These are phyloP conservation scores for Fagus sylvatica DNA, from an alignment of 306 rosid genomes.

Conservation along the genomic window DNA sequence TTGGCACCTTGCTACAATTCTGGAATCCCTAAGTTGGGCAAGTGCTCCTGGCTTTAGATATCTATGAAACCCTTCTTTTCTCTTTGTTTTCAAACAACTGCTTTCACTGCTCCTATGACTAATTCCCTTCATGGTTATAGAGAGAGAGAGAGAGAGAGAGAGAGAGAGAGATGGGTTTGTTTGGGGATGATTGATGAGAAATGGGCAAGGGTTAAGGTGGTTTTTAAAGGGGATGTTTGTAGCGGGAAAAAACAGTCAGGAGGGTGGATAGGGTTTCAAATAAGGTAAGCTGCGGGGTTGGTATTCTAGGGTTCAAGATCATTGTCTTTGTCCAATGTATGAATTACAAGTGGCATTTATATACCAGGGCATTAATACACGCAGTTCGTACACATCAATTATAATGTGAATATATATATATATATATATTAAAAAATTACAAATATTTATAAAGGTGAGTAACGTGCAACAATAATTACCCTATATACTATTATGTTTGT, in stretches of 20 bases:
- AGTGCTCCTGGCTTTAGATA: conserved; percentile 26
- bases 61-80: conserved; percentile 7
- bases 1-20: conserved; percentile 16
- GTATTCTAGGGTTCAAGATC: not conserved
- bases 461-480: too few relatives aligned
- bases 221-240: not conserved
- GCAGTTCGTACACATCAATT: too few relatives aligned
- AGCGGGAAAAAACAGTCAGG: conserved; percentile 20
- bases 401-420: too few relatives aligned
- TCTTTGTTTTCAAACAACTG: not conserved
- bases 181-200: too few relatives aligned
- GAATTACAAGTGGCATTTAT: not conserved
- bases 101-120: not conserved
- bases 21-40: conserved; percentile 21
- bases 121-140: conserved; percentile 6
- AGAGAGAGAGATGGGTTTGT: not conserved
- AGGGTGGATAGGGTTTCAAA: conserved; percentile 2
- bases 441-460: too few relatives aligned
- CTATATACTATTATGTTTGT: too few relatives aligned
- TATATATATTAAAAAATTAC: too few relatives aligned
- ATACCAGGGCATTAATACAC: too few relatives aligned
- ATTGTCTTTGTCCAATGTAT: not conserved
- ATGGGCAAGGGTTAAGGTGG: not conserved
- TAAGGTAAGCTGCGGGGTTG: not conserved
- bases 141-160: not conserved